These are phyloP conservation scores for Stylonectria norvegica DNA, from an alignment of 2,329 filamentous ascomycete genomes.

Conservation along the genomic window DNA sequence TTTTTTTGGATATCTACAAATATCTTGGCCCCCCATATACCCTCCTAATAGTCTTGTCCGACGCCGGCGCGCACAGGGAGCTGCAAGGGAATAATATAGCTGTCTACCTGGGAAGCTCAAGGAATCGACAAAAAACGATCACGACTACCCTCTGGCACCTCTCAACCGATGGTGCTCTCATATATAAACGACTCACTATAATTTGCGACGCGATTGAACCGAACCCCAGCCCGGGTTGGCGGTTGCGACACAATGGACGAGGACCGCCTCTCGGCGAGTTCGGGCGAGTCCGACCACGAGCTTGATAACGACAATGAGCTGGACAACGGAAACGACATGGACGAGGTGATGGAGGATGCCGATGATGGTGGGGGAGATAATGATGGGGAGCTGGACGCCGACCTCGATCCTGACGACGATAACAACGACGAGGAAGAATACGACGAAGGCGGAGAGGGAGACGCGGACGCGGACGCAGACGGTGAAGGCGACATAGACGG, in stretches of 20 bases:
- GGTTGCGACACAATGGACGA: constrained; percentile 29
- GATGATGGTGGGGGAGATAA: constrained; percentile 40
- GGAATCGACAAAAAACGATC: too few relatives aligned
- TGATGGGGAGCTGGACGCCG: constrained; percentile 33
- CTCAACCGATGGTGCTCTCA: not conserved
- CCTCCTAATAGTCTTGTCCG: too few relatives aligned
- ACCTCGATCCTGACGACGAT: constrained; percentile 34
- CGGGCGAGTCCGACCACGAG: constrained; percentile 33
- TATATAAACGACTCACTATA: not conserved
- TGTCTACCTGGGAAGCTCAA: too few relatives aligned
- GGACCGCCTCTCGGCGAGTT: constrained; percentile 32
- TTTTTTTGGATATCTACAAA: too few relatives aligned
- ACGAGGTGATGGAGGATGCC: constrained; percentile 56
- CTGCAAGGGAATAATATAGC: too few relatives aligned
- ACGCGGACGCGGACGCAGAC: constrained; percentile 37
- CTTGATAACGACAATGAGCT: constrained; percentile 17
- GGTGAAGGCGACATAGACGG: constrained; percentile 26
- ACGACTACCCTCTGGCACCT: not conserved
- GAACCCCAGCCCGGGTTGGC: not conserved
- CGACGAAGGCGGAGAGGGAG: constrained; percentile 33
- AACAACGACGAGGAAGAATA: constrained; percentile 37
- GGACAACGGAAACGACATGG: constrained; percentile 43
- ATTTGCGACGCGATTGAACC: not conserved
- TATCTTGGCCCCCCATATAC: too few relatives aligned
- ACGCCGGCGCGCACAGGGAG: too few relatives aligned